These are phyloP conservation scores for Dactylellina haptotyla DNA, from an alignment of 2,329 filamentous ascomycete species.

Conservation along the genomic window DNA sequence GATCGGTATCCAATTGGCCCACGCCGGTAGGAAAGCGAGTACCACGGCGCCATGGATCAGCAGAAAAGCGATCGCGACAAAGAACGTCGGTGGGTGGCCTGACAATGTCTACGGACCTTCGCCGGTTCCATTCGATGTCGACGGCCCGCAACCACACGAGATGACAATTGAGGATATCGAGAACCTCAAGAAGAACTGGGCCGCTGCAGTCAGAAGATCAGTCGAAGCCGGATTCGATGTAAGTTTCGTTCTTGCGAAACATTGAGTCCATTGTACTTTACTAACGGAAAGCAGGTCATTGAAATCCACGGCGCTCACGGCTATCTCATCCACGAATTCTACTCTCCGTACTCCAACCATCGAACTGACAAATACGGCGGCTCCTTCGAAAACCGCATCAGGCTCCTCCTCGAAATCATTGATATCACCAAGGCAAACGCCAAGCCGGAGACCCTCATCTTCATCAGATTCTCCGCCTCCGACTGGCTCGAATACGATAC, in stretches of 20 bases:
- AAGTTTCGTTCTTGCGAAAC: slow-evolving; percentile 27
- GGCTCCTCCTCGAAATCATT: slow-evolving; percentile 69
- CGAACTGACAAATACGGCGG: slow-evolving; percentile 75
- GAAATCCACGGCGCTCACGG: slow-evolving; percentile 69
- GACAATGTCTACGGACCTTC: slow-evolving; percentile 68
- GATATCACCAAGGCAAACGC: slow-evolving; percentile 66
- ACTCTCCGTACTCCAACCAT: slow-evolving; percentile 66
- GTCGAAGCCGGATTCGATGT: slow-evolving; percentile 60
- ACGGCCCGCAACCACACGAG: slow-evolving; percentile 57
- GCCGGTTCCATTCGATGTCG: slow-evolving; percentile 61
- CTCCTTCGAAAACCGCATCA: slow-evolving; percentile 72
- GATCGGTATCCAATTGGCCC: slow-evolving; percentile 81
- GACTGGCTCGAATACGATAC: slow-evolving; percentile 69
- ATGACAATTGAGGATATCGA: slow-evolving; percentile 60
- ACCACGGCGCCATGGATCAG: slow-evolving; percentile 73
- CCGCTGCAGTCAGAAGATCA: slow-evolving; percentile 60
- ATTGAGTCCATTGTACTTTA: neutral
- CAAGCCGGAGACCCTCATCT: slow-evolving; percentile 67
- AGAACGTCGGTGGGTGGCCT: slow-evolving; percentile 67
- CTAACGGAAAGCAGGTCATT: slow-evolving; percentile 61
- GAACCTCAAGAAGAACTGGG: slow-evolving; percentile 60
- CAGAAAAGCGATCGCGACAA: slow-evolving; percentile 67
- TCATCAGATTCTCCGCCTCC: slow-evolving; percentile 71
- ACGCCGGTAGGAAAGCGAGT: slow-evolving; percentile 78
- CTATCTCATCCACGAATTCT: slow-evolving; percentile 69